These are phyloP conservation scores for Pichia paraexigua DNA, from an alignment of 805 yeast genomes.

Conservation along the genomic window DNA sequence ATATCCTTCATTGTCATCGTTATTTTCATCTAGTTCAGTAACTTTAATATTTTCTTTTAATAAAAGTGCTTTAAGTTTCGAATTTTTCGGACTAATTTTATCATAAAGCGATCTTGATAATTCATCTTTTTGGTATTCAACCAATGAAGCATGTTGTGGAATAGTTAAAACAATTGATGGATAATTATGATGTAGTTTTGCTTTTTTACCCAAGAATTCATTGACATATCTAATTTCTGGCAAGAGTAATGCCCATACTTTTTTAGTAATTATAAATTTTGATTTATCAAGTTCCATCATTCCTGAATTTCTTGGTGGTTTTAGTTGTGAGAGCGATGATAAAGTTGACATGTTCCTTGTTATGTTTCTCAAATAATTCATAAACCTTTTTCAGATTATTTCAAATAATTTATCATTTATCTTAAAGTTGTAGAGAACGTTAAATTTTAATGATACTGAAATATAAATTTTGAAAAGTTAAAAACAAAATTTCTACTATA, in stretches of 20 bases:
- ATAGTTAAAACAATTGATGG: slow-evolving; percentile 41
- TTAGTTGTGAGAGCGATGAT: slow-evolving; percentile 5
- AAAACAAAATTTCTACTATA: too few species aligned
- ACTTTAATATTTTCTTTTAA: slow-evolving; percentile 45
- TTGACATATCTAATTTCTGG: slow-evolving; percentile 60
- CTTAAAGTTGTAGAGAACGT: neutral
- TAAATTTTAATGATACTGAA: neutral
- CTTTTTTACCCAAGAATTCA: slow-evolving; percentile 42
- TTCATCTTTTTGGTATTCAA: slow-evolving; percentile 27
- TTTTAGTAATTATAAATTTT: slow-evolving; percentile 49
- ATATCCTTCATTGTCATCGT: neutral
- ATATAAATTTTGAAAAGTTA: neutral
- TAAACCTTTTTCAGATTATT: neutral
- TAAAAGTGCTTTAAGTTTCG: slow-evolving; percentile 45
- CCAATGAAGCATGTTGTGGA: slow-evolving; percentile 66
- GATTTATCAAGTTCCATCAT: slow-evolving; percentile 62
- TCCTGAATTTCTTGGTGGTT: slow-evolving; percentile 62
- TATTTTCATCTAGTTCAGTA: slow-evolving; percentile 26
- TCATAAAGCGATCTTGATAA: slow-evolving; percentile 3
- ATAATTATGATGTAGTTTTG: slow-evolving; percentile 41
- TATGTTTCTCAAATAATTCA: neutral
- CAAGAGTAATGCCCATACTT: slow-evolving; percentile 60
- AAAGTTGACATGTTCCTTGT: slow-evolving; percentile 7
- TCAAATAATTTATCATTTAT: neutral
- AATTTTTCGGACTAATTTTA: slow-evolving; percentile 22